Evolutionary conservation across 371 early-diverging fungal species (phyloP), one percentile per base, ranked within the genome.

Genomic region (Rhizomucor pusillus): DNA sequence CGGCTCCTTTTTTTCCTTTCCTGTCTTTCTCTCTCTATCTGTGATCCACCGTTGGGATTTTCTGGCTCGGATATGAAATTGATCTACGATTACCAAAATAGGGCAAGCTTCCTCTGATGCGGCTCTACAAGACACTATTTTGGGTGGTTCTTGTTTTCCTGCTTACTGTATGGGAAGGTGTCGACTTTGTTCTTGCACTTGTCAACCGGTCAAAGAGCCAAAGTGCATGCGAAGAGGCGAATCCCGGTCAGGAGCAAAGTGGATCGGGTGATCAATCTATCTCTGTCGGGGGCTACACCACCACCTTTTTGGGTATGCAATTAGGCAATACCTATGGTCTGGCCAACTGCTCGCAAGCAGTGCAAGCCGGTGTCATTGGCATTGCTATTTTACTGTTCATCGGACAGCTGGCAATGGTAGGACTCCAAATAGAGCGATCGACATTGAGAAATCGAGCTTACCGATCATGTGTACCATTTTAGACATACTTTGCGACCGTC

Each of bases 281-380:
- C 34, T 35, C 53, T 34, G 52, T 75, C 1, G 75, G 63, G 19
- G 69, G 58, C 20, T 71, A 66, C 45, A 54, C 64, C 2, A 63
- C 69, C 5, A 73, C 73, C 6, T 76, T 73, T 57, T 52, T 76
- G 57, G 77, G 77, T 14, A 73, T 76, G 77, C 54, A 71, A 47
- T 37, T 62, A 18, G 77, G 77, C 25, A 54, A 71, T 34, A 73
- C 73, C 0, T 76, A 76, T 47, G 77, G 77, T 10, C 63, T 76
- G 37, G 73, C 77, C 36, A 71, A 76, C 34, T 76, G 77, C 52
- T 61, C 47, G 12, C 77, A 76, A 46, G 77, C 77, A 13, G 71
- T 73, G 11, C 73, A 76, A 50, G 77, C 73, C n/a, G 77, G 67
- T 44, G 69, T 76, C 6, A 71, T 76, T 50, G 73, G 71, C 18